A percentile compares a stretch with the other conserved stretches of the same genome.
Conservation (phyloP, 441 rosid genomes). For the Viola pubescens region DNA sequence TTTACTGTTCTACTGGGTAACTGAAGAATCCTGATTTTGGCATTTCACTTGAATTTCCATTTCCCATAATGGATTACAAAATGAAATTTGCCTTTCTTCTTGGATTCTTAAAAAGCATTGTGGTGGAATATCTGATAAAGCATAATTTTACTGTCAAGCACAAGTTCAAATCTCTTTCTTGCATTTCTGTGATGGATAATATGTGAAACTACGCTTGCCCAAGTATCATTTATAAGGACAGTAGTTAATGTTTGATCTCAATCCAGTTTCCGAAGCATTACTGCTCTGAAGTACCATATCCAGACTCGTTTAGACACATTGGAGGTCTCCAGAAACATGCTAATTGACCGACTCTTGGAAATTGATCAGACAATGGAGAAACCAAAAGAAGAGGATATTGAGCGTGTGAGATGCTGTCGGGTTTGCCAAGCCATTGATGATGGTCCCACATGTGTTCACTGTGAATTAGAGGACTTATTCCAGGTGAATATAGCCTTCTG, state of each 20-base stretch:
- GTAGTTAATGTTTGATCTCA: constrained; percentile 17
- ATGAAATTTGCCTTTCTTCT: no score
- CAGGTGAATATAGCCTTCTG: constrained; percentile 38
- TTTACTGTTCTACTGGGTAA: no score
- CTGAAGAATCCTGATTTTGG: no score
- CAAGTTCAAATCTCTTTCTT: not conserved
- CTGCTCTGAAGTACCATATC: constrained; percentile 71
- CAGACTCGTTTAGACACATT: constrained; percentile 71
- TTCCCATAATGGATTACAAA: no score
- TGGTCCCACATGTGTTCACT: constrained; percentile 80
- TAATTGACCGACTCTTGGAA: constrained; percentile 59
- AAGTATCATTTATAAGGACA: constrained; percentile 9
- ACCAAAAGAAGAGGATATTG: constrained; percentile 77
- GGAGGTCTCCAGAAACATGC: constrained; percentile 57
- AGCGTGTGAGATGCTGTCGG: constrained; percentile 62
- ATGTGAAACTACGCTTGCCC: not conserved
- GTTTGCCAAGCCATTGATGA: constrained; percentile 57
- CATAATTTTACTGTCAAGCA: not conserved
- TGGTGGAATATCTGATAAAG: no score
- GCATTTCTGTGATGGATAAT: not conserved
- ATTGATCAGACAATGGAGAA: constrained; percentile 76
- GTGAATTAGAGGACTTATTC: constrained; percentile 80
- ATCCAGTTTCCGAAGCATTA: constrained; percentile 66
- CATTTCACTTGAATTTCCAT: no score
- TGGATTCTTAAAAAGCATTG: no score